A percentile compares a stretch with the other conserved stretches of the same genome.
These are phyloP conservation scores for Crotalaria pallida DNA, from an alignment of 306 rosid genomes.

Conservation along the genomic window DNA sequence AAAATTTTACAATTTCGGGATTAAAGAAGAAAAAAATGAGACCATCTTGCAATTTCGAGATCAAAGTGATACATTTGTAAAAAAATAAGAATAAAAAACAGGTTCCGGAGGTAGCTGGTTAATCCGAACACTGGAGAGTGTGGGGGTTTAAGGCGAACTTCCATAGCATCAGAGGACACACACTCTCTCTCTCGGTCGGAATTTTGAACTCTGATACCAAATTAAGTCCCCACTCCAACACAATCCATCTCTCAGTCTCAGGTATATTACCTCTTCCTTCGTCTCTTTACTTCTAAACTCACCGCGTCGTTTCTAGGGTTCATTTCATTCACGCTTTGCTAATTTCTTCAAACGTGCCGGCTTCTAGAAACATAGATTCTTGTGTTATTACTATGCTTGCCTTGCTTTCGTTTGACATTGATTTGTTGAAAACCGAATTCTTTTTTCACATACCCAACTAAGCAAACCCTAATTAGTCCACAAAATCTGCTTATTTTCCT, in stretches of 20 bases:
- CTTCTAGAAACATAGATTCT: neutral
- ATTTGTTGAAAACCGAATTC: neutral
- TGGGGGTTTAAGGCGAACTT: too few species aligned
- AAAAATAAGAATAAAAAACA: neutral
- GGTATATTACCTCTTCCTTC: neutral
- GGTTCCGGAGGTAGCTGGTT: neutral
- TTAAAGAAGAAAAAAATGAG: too few species aligned
- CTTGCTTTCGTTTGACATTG: neutral
- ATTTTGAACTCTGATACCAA: neutral
- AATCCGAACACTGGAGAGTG: too few species aligned
- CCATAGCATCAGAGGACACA: too few species aligned
- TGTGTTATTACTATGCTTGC: neutral
- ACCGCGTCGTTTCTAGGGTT: neutral
- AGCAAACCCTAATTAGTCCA: neutral
- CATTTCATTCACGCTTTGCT: neutral
- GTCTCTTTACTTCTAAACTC: too few species aligned
- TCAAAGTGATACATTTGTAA: too few species aligned
- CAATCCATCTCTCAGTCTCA: neutral
- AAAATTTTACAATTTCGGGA: too few species aligned
- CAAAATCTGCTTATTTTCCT: neutral
- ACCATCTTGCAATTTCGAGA: too few species aligned
- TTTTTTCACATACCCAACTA: neutral
- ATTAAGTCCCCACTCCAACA: too few species aligned
- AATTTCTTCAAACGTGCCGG: neutral
- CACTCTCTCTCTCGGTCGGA: too few species aligned